Base-by-base conservation (phyloP, 257 asterid genomes). In the Nemophila menziesii region DNA sequence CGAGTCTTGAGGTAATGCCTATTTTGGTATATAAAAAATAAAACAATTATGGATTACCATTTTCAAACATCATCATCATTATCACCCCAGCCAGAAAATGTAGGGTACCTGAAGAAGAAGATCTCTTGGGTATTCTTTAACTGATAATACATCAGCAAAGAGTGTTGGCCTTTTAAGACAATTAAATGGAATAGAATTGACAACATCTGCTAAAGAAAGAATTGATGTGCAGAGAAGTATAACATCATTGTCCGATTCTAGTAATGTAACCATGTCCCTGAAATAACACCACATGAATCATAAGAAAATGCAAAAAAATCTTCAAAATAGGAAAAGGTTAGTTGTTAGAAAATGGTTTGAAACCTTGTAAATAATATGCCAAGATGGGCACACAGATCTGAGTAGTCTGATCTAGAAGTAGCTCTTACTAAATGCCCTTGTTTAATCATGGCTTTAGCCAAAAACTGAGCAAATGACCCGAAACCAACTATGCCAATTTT, bases 101-200 rank as follows among this genome's bases (percentile, higher is more conserved):
- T 16, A 17, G 36, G 68, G 44, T 69, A 87, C 97, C 44, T 65
- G 70, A 22, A 73, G 68, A 69, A 87, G 61, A 61, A 79, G 61
- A 19, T 82, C 78, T 71, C 77, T 68, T 2, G 97, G 93, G 40
- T 73, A 39, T 58, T 86, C 93, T 55, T 86, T 86, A 24, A 86
- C 97, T 0, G 97, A 86, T 8, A 82, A 82, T 16, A 86, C 97
- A 67, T 87, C 97, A 5, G 51, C 92, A 16, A 87, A 82, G 29
- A 87, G 80, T 1, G 89, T 57, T 3, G 87, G 82, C 16, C 33
- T 58, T 23, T 59, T 72, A 56, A 87, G 46, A 57, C 60, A 27
- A 46, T 47, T 17, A 47, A 82, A 65, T 3, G 90, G 77, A 48
- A 77, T 63, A 13, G 86, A 58, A 33, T 75, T 66, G 20, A 82